Evolutionary conservation across 495 filamentous ascomycete genomes (phyloP).

Genomic region (Bathelium albidoporum): DNA sequence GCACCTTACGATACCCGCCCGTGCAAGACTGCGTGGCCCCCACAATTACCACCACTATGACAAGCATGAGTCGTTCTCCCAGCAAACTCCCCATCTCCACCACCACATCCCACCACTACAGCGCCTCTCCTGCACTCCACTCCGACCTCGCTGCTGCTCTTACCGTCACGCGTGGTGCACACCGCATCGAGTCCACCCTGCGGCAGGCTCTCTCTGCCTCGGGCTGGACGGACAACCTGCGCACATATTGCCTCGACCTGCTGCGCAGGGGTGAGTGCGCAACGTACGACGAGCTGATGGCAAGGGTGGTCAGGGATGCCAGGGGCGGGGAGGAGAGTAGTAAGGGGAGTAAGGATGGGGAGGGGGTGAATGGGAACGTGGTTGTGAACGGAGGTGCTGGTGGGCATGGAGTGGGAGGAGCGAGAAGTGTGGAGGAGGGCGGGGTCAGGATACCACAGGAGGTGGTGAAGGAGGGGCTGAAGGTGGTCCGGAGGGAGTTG

Average conservation of each 20-base stretch:
- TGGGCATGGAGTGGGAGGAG: constrained; percentile 5
- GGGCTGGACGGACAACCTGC: constrained; percentile 23
- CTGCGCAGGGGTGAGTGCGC: constrained; percentile 27
- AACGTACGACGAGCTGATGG: constrained; percentile 22
- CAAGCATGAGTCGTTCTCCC: neutral
- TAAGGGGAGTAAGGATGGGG: neutral
- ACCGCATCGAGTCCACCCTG: constrained; percentile 22
- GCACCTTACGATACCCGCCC: neutral
- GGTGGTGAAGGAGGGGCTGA: constrained; percentile 21
- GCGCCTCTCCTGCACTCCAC: neutral
- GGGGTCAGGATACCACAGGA: constrained; percentile 19
- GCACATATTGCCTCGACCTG: constrained; percentile 19
- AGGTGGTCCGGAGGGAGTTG: constrained; percentile 21
- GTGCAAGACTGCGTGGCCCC: neutral
- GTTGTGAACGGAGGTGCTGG: constrained; percentile 8
- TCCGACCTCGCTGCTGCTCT: neutral
- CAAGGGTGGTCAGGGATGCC: constrained; percentile 16
- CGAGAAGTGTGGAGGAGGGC: constrained; percentile 12
- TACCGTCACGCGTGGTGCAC: constrained; percentile 12
- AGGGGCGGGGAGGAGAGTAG: neutral
- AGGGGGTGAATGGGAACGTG: constrained; percentile 8
- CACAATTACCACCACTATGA: too few species aligned
- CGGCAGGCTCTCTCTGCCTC: constrained; percentile 16
- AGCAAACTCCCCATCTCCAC: neutral
- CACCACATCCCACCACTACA: neutral